Percentiles rank a stretch among this genome's conserved stretches.
phyloP scores from a whole-genome alignment of 306 rosid species.

The Cicer pinnatifidum region DNA sequence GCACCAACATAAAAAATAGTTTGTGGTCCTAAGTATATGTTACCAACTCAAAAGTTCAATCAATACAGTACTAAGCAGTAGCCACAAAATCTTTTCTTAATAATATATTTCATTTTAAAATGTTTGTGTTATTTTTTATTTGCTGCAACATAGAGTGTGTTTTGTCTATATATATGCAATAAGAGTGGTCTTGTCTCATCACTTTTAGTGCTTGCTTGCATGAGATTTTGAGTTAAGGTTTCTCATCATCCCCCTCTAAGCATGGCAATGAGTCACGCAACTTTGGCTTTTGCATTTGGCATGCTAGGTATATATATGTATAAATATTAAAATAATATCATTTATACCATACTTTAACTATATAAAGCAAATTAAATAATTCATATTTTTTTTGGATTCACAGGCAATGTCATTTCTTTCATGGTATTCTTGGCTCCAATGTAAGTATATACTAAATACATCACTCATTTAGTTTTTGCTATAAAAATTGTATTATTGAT shows the following conservation, averaged over 20 bases:
- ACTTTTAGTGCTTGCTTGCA: not conserved
- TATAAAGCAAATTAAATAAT: not conserved
- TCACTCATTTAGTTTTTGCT: too few relatives aligned
- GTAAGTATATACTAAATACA: conserved; percentile 53
- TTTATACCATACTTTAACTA: too few relatives aligned
- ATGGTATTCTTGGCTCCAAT: conserved; percentile 88
- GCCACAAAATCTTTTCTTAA: too few relatives aligned
- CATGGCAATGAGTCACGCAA: conserved; percentile 53
- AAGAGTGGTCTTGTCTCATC: not conserved
- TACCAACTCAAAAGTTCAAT: not conserved
- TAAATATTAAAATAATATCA: too few relatives aligned
- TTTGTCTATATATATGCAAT: not conserved
- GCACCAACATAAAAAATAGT: not conserved
- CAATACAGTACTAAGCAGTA: too few relatives aligned
- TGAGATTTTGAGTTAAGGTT: not conserved
- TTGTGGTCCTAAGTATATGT: not conserved
- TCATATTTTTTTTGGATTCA: conserved; percentile 27
- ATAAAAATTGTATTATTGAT: not conserved
- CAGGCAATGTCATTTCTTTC: conserved; percentile 82
- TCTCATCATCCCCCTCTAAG: not conserved
- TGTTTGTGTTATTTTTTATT: too few relatives aligned
- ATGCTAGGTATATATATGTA: conserved; percentile 41
- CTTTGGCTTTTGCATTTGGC: conserved; percentile 73
- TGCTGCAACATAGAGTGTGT: not conserved
- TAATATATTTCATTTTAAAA: too few relatives aligned